phyloP scores from a whole-genome alignment of 208 protist genomes.

The Acanthamoeba quina region DNA sequence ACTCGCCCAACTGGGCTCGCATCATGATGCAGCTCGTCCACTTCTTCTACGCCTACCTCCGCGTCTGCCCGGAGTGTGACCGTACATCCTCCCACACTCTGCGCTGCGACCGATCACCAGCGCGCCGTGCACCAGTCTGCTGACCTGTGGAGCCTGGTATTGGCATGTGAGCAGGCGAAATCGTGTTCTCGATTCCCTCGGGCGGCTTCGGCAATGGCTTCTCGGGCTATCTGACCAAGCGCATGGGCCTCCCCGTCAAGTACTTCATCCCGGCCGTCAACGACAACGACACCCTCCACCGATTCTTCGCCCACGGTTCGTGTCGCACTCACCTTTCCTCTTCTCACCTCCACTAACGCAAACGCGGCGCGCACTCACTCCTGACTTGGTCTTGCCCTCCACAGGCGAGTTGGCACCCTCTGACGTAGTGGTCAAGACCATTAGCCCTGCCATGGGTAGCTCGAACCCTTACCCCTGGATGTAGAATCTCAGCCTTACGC shows the following conservation, averaged over 20 bases:
- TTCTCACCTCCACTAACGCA: not conserved
- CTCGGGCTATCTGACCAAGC: slow-evolving; percentile 94
- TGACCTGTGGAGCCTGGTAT: not conserved
- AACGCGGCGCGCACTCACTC: not conserved
- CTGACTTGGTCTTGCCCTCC: not conserved
- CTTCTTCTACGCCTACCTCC: slow-evolving; percentile 96
- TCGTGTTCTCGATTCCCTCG: slow-evolving; percentile 95
- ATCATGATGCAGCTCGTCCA: slow-evolving; percentile 97
- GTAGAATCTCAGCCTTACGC: no score
- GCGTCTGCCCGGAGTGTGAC: slow-evolving; percentile 73
- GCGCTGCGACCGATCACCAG: not conserved
- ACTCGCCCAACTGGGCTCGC: slow-evolving; percentile 98
- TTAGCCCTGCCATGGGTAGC: slow-evolving; percentile 85
- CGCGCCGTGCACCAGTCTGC: not conserved
- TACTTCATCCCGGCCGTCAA: slow-evolving; percentile 96
- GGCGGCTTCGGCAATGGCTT: slow-evolving; percentile 98
- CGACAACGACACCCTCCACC: slow-evolving; percentile 95
- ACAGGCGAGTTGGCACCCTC: slow-evolving; percentile 13
- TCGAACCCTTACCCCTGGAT: no score
- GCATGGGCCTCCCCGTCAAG: slow-evolving; percentile 92
- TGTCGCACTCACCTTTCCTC: not conserved
- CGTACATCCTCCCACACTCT: not conserved
- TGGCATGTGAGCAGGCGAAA: slow-evolving; percentile 20
- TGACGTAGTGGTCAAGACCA: slow-evolving; percentile 42
- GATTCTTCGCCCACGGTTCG: slow-evolving; percentile 93